phyloP scores from a whole-genome alignment of 495 filamentous ascomycete species.

The Aspergillus bridgeri region DNA sequence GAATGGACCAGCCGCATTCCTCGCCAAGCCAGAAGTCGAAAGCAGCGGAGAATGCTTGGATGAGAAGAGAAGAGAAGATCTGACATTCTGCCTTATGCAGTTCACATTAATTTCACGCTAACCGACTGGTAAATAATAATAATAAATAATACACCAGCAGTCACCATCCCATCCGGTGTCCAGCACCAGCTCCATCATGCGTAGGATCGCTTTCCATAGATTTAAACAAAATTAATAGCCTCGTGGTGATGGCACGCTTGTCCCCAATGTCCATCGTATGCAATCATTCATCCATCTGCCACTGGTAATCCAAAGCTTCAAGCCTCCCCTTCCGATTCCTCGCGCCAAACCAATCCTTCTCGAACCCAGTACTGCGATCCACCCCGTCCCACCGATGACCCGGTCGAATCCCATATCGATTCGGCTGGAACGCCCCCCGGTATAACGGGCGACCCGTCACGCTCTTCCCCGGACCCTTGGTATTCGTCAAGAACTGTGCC shows the following conservation, averaged over 20 bases:
- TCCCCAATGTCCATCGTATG: not conserved
- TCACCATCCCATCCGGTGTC: slow-evolving; percentile 10
- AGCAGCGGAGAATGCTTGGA: not conserved
- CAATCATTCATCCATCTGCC: slow-evolving; percentile 85
- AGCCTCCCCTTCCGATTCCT: slow-evolving; percentile 70
- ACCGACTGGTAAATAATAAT: not conserved
- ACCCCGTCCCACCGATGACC: slow-evolving; percentile 98
- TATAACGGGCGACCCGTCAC: slow-evolving; percentile 71
- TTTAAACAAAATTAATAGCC: not conserved
- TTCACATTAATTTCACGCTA: not conserved
- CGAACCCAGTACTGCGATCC: slow-evolving; percentile 90
- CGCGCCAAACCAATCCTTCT: slow-evolving; percentile 89
- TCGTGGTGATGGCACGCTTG: slow-evolving; percentile 1
- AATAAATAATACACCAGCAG: not conserved
- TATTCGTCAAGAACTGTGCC: slow-evolving; percentile 67
- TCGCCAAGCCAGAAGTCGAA: not conserved
- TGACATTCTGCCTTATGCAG: not conserved
- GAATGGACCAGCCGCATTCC: not conserved
- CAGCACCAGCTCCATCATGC: slow-evolving; percentile 20
- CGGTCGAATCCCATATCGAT: slow-evolving; percentile 90
- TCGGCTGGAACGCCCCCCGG: slow-evolving; percentile 74
- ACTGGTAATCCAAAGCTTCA: slow-evolving; percentile 80
- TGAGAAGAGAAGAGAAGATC: not conserved
- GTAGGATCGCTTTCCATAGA: not conserved
- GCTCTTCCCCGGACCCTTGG: slow-evolving; percentile 37